Evolutionary conservation across 352 stramenopile genomes (phyloP).

Genomic region (Phytophthora quininea): DNA sequence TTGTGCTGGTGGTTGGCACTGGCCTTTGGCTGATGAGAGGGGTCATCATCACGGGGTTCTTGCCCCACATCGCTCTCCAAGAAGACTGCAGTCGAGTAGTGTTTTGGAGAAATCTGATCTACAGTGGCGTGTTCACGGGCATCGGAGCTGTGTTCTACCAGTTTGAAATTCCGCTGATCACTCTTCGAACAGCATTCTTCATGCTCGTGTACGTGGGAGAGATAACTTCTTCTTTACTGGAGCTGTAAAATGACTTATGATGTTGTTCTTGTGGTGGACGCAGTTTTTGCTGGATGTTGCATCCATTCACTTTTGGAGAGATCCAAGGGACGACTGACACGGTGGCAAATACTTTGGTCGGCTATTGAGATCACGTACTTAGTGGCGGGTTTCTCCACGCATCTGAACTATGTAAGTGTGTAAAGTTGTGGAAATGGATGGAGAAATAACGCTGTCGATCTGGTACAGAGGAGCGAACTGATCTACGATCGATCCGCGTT

Average conservation of each 20-base stretch:
- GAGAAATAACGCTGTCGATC: neutral
- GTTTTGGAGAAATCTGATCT: constrained; percentile 9
- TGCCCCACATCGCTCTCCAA: constrained; percentile 15
- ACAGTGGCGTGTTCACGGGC: neutral
- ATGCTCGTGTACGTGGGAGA: constrained; percentile 19
- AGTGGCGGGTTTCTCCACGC: constrained; percentile 41
- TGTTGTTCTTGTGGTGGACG: neutral
- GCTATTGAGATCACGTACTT: constrained; percentile 34
- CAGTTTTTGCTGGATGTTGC: constrained; percentile 37
- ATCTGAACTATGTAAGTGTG: constrained; percentile 27
- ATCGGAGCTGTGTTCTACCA: constrained; percentile 13
- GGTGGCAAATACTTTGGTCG: constrained; percentile 27
- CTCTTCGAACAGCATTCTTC: constrained; percentile 22
- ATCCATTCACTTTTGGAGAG: constrained; percentile 20
- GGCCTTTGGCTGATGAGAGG: constrained; percentile 51
- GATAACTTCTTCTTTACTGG: neutral
- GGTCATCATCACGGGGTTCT: constrained; percentile 23
- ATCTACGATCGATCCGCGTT: constrained; percentile 50
- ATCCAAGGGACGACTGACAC: constrained; percentile 18
- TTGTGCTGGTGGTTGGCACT: constrained; percentile 30
- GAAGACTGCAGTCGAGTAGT: constrained; percentile 5
- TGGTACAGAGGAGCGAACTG: constrained; percentile 22
- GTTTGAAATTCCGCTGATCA: constrained; percentile 3
- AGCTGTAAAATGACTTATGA: neutral
- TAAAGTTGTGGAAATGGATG: neutral